Evolutionary conservation across 2,329 filamentous ascomycete genomes (phyloP).

Genomic region (Colletotrichum abscissum): DNA sequence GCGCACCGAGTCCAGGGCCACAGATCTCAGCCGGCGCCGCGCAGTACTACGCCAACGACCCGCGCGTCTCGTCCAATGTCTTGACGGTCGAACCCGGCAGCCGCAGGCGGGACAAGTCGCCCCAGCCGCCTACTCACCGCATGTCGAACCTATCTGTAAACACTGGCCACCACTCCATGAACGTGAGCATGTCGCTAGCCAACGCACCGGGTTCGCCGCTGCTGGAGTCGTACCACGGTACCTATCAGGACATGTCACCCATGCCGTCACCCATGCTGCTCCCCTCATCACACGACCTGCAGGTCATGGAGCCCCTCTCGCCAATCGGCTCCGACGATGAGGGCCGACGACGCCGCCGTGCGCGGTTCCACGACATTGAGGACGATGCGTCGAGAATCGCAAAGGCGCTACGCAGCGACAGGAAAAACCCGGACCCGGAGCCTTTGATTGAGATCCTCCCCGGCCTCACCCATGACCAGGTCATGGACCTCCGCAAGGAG

Average conservation of each 20-base stretch:
- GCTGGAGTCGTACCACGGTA: slow-evolving; percentile 91
- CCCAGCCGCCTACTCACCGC: slow-evolving; percentile 58
- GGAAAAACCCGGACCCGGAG: slow-evolving; percentile 68
- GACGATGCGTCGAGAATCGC: slow-evolving; percentile 83
- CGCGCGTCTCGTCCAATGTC: slow-evolving; percentile 52
- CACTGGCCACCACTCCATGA: slow-evolving; percentile 53
- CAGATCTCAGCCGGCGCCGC: slow-evolving; percentile 37
- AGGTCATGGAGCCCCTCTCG: slow-evolving; percentile 61
- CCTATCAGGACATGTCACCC: slow-evolving; percentile 92
- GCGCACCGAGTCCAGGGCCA: slow-evolving; percentile 28
- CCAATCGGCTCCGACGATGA: slow-evolving; percentile 64
- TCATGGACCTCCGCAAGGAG: slow-evolving; percentile 85
- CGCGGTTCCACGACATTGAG: slow-evolving; percentile 86
- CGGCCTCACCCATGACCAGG: slow-evolving; percentile 84
- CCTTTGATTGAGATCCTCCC: slow-evolving; percentile 87
- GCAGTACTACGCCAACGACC: slow-evolving; percentile 48
- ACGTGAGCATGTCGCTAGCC: slow-evolving; percentile 56
- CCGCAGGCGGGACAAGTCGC: slow-evolving; percentile 55
- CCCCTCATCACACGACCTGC: slow-evolving; percentile 35
- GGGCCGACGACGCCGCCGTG: slow-evolving; percentile 63
- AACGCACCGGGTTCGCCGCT: slow-evolving; percentile 83
- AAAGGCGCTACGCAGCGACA: slow-evolving; percentile 76
- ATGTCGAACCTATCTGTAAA: slow-evolving; percentile 66
- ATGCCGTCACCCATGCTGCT: slow-evolving; percentile 86
- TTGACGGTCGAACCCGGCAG: slow-evolving; percentile 54